phyloP scores from a whole-genome alignment of 352 stramenopile genomes.

The Pythium aristosporum region DNA sequence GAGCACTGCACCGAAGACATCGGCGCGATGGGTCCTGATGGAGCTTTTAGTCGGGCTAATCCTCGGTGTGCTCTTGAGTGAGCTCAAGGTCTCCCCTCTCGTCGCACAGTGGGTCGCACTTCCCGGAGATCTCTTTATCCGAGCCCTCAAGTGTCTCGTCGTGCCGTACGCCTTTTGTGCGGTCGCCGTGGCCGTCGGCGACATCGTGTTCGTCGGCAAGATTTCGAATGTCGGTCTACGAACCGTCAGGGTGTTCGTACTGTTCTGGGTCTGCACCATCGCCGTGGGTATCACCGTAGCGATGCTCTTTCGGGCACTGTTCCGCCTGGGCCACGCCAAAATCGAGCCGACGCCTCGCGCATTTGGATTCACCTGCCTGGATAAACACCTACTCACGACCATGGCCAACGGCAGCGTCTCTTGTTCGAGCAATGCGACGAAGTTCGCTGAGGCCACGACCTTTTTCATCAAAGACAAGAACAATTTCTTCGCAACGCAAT shows the following conservation, averaged over 20 bases:
- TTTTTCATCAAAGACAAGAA: constrained; percentile 56
- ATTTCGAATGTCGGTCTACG: constrained; percentile 62
- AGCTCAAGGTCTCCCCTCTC: constrained; percentile 39
- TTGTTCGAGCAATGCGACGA: constrained; percentile 22
- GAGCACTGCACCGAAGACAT: constrained; percentile 43
- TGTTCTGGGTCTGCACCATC: too few relatives aligned
- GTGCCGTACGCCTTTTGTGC: constrained; percentile 80
- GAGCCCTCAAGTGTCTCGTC: too few relatives aligned
- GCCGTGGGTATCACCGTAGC: constrained; percentile 51
- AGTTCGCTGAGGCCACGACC: neutral
- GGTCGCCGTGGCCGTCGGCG: constrained; percentile 68
- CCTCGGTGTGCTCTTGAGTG: constrained; percentile 44
- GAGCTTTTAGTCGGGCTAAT: constrained; percentile 43
- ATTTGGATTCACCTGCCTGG: constrained; percentile 48
- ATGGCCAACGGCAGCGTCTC: too few relatives aligned
- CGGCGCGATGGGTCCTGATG: constrained; percentile 47
- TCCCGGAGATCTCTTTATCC: too few relatives aligned
- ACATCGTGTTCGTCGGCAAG: constrained; percentile 73
- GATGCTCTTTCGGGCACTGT: constrained; percentile 52
- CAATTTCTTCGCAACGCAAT: constrained; percentile 40
- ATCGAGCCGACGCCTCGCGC: constrained; percentile 21
- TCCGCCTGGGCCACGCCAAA: constrained; percentile 29
- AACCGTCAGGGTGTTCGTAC: constrained; percentile 67
- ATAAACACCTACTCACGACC: constrained; percentile 35
- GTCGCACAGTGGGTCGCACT: constrained; percentile 55